These are phyloP conservation scores for Mortierella claussenii DNA, from an alignment of 192 early-diverging fungal genomes.

Conservation along the genomic window DNA sequence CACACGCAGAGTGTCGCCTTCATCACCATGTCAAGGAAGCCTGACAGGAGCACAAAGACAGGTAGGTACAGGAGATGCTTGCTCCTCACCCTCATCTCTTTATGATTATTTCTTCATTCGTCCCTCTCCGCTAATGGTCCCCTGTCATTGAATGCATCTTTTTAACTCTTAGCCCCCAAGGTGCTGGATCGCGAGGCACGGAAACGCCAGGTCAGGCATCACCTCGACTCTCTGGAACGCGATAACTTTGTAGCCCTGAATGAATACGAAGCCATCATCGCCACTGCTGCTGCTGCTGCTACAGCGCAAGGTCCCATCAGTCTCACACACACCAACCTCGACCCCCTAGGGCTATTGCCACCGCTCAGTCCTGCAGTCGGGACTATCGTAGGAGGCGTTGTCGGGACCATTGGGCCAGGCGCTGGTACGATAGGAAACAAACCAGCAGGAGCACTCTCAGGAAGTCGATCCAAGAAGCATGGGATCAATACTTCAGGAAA, in stretches of 20 bases:
- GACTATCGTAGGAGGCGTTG: conserved; percentile 40
- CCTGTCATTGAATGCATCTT: neutral
- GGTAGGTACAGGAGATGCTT: conserved; percentile 16
- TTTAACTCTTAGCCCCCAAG: conserved; percentile 19
- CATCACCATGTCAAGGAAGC: conserved; percentile 54
- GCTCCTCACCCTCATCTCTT: too few species aligned
- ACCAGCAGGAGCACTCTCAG: conserved; percentile 21
- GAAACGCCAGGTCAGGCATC: conserved; percentile 54
- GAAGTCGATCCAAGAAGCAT: conserved; percentile 28
- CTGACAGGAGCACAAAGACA: conserved; percentile 31
- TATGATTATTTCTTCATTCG: neutral
- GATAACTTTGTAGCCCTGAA: conserved; percentile 64
- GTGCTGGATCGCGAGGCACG: conserved; percentile 31
- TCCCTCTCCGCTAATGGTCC: neutral
- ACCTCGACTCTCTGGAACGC: conserved; percentile 62
- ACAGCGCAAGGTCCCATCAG: conserved; percentile 40
- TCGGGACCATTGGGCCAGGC: conserved; percentile 36
- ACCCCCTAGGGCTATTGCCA: conserved; percentile 27
- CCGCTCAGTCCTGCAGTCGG: conserved; percentile 37
- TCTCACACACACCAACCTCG: conserved; percentile 44
- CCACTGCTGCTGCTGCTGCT: conserved; percentile 54
- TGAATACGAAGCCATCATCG: conserved; percentile 61
- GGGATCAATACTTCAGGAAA: neutral
- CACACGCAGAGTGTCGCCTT: too few species aligned
- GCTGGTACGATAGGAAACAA: conserved; percentile 5